phyloP scores from a whole-genome alignment of 2,329 filamentous ascomycete species.

The Phoma sp. region DNA sequence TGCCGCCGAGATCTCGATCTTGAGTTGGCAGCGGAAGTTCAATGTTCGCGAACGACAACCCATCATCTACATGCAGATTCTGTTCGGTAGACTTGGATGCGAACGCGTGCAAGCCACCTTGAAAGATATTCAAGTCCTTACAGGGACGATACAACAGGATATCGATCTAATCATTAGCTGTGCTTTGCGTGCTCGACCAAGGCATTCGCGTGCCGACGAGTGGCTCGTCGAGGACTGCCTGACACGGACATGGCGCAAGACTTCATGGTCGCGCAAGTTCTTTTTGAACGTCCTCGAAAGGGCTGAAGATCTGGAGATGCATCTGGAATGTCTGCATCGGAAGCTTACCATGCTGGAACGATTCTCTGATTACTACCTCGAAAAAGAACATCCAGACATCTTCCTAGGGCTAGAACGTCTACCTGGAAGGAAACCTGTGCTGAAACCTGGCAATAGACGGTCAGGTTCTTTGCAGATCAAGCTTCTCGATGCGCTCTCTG shows the following conservation, averaged over 20 bases:
- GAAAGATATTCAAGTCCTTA: constrained; percentile 12
- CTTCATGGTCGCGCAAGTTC: constrained; percentile 31
- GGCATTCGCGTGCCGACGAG: constrained; percentile 6
- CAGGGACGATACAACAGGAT: constrained; percentile 19
- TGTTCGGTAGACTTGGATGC: constrained; percentile 32
- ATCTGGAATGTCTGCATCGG: constrained; percentile 25
- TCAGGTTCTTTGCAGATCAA: constrained; percentile 21
- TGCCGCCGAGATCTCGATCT: constrained; percentile 25
- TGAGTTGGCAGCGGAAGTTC: constrained; percentile 34
- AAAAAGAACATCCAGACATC: constrained; percentile 33
- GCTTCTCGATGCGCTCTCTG: constrained; percentile 27
- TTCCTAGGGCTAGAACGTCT: constrained; percentile 31
- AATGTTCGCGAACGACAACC: constrained; percentile 28
- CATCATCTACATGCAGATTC: constrained; percentile 26
- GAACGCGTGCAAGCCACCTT: constrained; percentile 22
- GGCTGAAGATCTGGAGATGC: constrained; percentile 26
- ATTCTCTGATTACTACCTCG: constrained; percentile 30
- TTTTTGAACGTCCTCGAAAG: constrained; percentile 24
- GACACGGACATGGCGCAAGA: constrained; percentile 22
- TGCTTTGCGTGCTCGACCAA: constrained; percentile 21
- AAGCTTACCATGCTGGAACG: constrained; percentile 33
- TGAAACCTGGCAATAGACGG: constrained; percentile 22
- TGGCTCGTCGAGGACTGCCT: constrained; percentile 29
- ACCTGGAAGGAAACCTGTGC: constrained; percentile 27
- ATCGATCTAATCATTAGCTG: constrained; percentile 26